Evolutionary conservation across 495 filamentous ascomycete genomes (phyloP), one percentile per base, ranked within the genome.

Genomic region (Polyplosphaeria fusca): DNA sequence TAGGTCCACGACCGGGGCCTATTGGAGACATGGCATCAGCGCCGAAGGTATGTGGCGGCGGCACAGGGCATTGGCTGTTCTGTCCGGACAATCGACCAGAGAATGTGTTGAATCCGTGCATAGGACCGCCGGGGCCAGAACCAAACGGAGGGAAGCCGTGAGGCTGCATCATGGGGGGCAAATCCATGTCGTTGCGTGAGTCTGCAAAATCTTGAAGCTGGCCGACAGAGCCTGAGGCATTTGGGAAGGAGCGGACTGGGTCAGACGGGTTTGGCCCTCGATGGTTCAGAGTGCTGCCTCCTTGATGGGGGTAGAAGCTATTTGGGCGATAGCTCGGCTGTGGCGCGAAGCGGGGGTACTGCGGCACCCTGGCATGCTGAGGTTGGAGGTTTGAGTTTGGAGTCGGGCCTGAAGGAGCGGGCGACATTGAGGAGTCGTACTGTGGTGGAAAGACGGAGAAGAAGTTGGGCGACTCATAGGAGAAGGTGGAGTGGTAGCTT

Each of bases 111-210:
- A n/a, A n/a, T n/a, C n/a, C n/a, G n/a, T n/a, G n/a, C n/a, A n/a
- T n/a, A n/a, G n/a, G n/a, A n/a, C n/a, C n/a, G n/a, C n/a, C n/a
- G n/a, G n/a, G n/a, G n/a, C n/a, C n/a, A n/a, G n/a, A n/a, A n/a
- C n/a, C n/a, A n/a, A n/a, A n/a, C n/a, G n/a, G n/a, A n/a, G n/a
- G n/a, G n/a, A n/a, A n/a, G n/a, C n/a, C n/a, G 14, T 35, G 4
- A 41, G 42, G 43, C 22, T 48, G 43, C 18, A 56, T 56, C 43
- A 56, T 48, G 20, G 52, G 52, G 1, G 48, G 23, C 30, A 22
- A 12, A 25, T 45, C 24, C 14, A n/a, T 35, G 16, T 44, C 28
- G 25, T 45, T 48, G n/a, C 35, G 28, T 22, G 22, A 2, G 4
- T 47, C 52, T 18, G 35, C 11, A 44, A 41, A 55, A 35, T 55